Base-by-base conservation (phyloP, 257 asterid genomes). In the Solanum appendiculatum region DNA sequence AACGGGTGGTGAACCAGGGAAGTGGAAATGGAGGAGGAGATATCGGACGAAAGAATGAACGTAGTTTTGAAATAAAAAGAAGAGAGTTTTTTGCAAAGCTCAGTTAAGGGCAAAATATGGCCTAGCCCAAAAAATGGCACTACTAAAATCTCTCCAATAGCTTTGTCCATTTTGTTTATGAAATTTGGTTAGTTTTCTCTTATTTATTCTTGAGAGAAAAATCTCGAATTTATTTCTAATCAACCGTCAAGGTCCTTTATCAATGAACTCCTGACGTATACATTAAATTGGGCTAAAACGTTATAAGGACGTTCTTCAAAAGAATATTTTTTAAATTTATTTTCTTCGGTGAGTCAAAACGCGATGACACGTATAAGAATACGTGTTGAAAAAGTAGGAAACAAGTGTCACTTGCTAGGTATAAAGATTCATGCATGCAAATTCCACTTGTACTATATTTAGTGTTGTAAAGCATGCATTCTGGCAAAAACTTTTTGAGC, bases 41-140 rank as follows among this genome's bases (percentile, higher is more conserved):
- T 92, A 36, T 91, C 91, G 18, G 95, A 91, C 40, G 98, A 96
- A 87, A 95, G 88, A 72, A 95, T 89, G 31, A 95, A 83, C 42
- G 89, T 88, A 63, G 94, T 80, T 60, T 87, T 92, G 90, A 88
- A 90, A 74, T 92, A 86, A 42, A 86, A 58, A 58, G 92, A 89
- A 9, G 94, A 88, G 2, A 93, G 73, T 74, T 87, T 92, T 90
- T 87, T 93, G 89, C 97, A 93, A 44, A 95, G 92, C 90, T 95
- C 98, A 31, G 90, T 91, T 87, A 91, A 90, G 2, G 98, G 97
- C 16, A 89, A 88, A 58, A 95, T 91, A 73, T 95, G 98, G 86
- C 98, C 98, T 73, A 92, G 98, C 0, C 98, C 98, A 86, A 93
- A 95, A 84, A 94, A 94, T 16, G 98, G 98, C 29, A 95, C 75